phyloP scores from a whole-genome alignment of 345 rosid species.

The Syzygium jambos region DNA sequence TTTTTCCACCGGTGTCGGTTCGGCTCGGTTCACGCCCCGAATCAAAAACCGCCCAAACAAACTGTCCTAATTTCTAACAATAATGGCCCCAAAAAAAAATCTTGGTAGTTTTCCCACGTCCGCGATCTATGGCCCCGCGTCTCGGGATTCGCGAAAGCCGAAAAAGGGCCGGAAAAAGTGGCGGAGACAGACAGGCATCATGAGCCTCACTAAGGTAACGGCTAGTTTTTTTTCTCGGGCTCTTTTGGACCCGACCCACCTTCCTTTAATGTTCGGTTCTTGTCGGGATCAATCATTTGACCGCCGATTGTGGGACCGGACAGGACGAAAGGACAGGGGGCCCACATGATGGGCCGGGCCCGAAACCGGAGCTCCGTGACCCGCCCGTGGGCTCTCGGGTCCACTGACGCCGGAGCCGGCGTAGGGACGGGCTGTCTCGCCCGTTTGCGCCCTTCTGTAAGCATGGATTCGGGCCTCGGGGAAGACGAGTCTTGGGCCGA shows the following conservation, averaged over 20 bases:
- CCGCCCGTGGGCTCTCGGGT: neutral
- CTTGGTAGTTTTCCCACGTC: neutral
- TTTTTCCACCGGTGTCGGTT: too few species aligned
- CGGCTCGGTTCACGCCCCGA: too few species aligned
- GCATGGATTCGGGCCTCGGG: neutral
- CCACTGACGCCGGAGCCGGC: neutral
- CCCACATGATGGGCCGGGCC: neutral
- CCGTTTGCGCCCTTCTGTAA: rapidly evolving
- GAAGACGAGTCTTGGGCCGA: neutral
- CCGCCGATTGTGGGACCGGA: neutral
- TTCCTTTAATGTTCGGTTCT: neutral
- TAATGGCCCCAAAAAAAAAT: neutral
- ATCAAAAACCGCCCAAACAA: too few species aligned
- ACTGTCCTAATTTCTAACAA: too few species aligned
- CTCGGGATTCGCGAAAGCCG: neutral
- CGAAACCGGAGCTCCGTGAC: neutral
- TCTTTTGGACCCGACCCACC: neutral
- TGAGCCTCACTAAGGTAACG: neutral
- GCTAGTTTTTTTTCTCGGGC: neutral
- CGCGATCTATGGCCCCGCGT: neutral
- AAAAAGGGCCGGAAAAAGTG: neutral
- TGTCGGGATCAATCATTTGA: neutral
- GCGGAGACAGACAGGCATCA: neutral
- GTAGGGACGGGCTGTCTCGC: neutral
- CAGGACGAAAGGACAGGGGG: neutral